Evolutionary conservation across 1,284 basidiomycete species (phyloP).

Genomic region (Ceratorhiza oryzae-sativae): DNA sequence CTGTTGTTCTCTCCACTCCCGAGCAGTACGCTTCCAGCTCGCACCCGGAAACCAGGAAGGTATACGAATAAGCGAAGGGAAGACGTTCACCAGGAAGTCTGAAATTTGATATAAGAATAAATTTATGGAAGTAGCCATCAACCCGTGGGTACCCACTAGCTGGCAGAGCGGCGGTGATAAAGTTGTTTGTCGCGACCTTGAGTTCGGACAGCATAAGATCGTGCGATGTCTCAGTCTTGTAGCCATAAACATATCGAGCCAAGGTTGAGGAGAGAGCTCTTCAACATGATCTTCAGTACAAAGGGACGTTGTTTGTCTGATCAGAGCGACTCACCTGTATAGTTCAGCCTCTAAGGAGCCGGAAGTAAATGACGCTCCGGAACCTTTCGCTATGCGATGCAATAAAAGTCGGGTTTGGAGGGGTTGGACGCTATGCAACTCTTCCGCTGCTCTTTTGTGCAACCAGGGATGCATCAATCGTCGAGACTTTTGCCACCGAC

Average conservation of each 20-base stretch:
- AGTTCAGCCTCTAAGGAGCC: neutral
- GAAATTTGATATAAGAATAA: neutral
- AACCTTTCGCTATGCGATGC: neutral
- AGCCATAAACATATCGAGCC: conserved; percentile 14
- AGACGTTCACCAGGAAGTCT: conserved; percentile 40
- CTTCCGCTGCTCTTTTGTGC: conserved; percentile 43
- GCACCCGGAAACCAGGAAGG: conserved; percentile 60
- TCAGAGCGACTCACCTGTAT: neutral
- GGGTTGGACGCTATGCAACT: conserved; percentile 43
- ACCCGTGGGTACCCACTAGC: conserved; percentile 9
- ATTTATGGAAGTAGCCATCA: neutral
- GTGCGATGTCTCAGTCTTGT: conserved; percentile 26
- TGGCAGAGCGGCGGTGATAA: conserved; percentile 1
- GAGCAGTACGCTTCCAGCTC: conserved; percentile 58
- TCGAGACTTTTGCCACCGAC: conserved; percentile 45
- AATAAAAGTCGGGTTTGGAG: conserved; percentile 5
- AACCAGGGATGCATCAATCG: conserved; percentile 46
- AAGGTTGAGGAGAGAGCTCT: conserved; percentile 16
- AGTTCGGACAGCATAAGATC: conserved; percentile 1
- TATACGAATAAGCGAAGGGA: conserved; percentile 47
- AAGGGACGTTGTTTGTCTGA: neutral
- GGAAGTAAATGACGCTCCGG: neutral
- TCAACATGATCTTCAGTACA: neutral
- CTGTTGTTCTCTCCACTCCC: conserved; percentile 50
- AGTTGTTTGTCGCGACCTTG: conserved; percentile 4